Evolutionary conservation across 176 grass and related monocot genomes (phyloP).

Genomic region (Oryza meridionalis): DNA sequence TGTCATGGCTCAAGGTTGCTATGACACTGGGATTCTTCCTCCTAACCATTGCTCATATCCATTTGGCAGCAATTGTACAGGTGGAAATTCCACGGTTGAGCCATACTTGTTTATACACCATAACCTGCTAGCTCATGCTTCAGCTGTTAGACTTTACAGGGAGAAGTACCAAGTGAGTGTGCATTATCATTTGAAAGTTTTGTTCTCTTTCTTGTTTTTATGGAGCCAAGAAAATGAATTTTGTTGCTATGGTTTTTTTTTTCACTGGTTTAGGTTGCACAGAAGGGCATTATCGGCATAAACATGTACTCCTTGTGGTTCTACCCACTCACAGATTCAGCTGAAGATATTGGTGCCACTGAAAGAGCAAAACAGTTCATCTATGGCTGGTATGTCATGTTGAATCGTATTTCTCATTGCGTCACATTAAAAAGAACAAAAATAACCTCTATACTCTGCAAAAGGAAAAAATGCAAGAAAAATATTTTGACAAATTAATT

Average conservation of each 20-base stretch:
- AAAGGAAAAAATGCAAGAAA: too few species aligned
- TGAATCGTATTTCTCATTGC: background rate
- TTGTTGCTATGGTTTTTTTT: background rate
- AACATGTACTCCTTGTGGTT: conserved; percentile 50
- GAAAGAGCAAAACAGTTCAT: conserved; percentile 44
- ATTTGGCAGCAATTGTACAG: conserved; percentile 54
- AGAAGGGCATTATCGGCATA: conserved; percentile 59
- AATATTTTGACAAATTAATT: too few species aligned
- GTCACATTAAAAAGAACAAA: background rate
- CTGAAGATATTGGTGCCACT: conserved; percentile 45
- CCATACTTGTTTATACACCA: conserved; percentile 66
- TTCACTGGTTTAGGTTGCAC: conserved; percentile 28
- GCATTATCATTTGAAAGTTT: background rate
- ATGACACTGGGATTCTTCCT: conserved; percentile 22
- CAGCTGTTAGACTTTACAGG: conserved; percentile 51
- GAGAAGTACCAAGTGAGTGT: conserved; percentile 60
- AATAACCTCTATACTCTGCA: too few species aligned
- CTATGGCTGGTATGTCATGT: conserved; percentile 52
- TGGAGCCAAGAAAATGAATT: background rate
- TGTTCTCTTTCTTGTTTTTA: background rate
- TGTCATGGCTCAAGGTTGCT: conserved; percentile 8
- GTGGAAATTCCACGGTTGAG: conserved; percentile 58
- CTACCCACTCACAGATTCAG: conserved; percentile 57
- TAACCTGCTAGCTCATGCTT: conserved; percentile 57
- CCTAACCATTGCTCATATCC: conserved; percentile 63